A percentile compares a stretch with the other conserved stretches of the same genome.
Conservation (phyloP, 2,329 filamentous ascomycete species). For the Beauveria bassiana region DNA sequence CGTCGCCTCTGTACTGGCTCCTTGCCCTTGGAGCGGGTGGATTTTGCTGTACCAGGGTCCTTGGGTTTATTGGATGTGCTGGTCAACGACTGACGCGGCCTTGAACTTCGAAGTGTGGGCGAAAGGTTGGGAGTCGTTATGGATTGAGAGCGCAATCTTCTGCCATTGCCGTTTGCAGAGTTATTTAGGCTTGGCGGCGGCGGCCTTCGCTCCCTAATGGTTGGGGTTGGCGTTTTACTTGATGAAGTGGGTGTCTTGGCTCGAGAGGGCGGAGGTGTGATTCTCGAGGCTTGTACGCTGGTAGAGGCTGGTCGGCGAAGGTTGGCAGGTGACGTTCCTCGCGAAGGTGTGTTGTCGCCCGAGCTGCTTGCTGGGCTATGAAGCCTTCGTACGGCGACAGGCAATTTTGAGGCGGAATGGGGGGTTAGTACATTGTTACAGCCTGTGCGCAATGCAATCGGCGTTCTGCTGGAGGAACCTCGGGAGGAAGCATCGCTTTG, state of each 20-base stretch:
- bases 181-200: slow-evolving; percentile 35
- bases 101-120: slow-evolving; percentile 70
- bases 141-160: slow-evolving; percentile 66
- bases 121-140: slow-evolving; percentile 64
- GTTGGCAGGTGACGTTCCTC: slow-evolving; percentile 48
- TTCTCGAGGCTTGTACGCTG: slow-evolving; percentile 29
- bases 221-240: slow-evolving; percentile 36
- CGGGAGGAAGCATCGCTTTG: slow-evolving; percentile 51
- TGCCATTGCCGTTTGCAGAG: slow-evolving; percentile 42
- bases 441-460: slow-evolving; percentile 25
- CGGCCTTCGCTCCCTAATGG: slow-evolving; percentile 28
- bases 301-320: slow-evolving; percentile 35
- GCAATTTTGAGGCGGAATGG: slow-evolving; percentile 35
- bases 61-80: slow-evolving; percentile 63
- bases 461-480: slow-evolving; percentile 20
- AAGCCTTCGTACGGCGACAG: slow-evolving; percentile 38
- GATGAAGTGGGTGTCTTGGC: slow-evolving; percentile 34
- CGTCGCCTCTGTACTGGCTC: slow-evolving; percentile 29
- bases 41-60: slow-evolving; percentile 49
- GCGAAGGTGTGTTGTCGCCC: slow-evolving; percentile 43
- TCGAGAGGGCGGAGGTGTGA: slow-evolving; percentile 28
- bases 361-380: slow-evolving; percentile 34
- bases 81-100: slow-evolving; percentile 72
- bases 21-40: slow-evolving; percentile 29
- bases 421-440: slow-evolving; percentile 17